Evolutionary conservation across 2,329 filamentous ascomycete genomes (phyloP).

Genomic region (Pseudocercospora crystallina): DNA sequence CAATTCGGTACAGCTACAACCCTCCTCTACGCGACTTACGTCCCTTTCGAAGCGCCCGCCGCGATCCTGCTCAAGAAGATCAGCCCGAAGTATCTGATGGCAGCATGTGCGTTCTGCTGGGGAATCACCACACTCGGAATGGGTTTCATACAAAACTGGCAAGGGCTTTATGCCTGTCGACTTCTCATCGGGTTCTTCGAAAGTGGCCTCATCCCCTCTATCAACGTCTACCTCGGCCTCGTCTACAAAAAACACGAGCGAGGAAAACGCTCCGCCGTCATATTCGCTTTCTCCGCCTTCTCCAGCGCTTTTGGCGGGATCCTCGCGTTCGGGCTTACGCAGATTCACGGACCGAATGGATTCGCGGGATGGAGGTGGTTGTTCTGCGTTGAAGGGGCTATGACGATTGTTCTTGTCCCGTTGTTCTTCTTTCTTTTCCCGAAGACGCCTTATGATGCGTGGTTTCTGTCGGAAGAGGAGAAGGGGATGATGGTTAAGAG

Average conservation of each 20-base stretch:
- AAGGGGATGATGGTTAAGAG: constrained; percentile 1
- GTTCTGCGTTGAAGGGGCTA: constrained; percentile 5
- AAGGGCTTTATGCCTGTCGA: constrained; percentile 42
- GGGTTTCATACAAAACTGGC: constrained; percentile 46
- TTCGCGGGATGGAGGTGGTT: constrained; percentile 13
- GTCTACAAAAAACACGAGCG: constrained; percentile 11
- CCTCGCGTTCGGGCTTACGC: constrained; percentile 8
- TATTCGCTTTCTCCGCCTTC: constrained; percentile 11
- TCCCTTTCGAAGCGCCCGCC: constrained; percentile 45
- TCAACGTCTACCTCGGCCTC: constrained; percentile 9
- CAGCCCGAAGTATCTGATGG: constrained; percentile 9
- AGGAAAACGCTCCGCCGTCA: constrained; percentile 11
- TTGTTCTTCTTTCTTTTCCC: constrained; percentile 11
- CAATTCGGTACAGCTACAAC: constrained; percentile 51
- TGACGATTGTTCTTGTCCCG: constrained; percentile 5
- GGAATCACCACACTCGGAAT: constrained; percentile 45
- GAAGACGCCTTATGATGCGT: constrained; percentile 1
- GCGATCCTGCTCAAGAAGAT: constrained; percentile 6
- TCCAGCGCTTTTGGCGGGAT: constrained; percentile 12
- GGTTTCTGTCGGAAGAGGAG: constrained; percentile 4
- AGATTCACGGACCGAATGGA: constrained; percentile 5
- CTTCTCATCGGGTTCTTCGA: constrained; percentile 26
- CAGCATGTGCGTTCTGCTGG: constrained; percentile 7
- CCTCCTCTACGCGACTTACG: constrained; percentile 47
- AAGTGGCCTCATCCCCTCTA: constrained; percentile 21